These are phyloP conservation scores for Corynespora cassiicola DNA, from an alignment of 2,329 filamentous ascomycete species.

Conservation along the genomic window DNA sequence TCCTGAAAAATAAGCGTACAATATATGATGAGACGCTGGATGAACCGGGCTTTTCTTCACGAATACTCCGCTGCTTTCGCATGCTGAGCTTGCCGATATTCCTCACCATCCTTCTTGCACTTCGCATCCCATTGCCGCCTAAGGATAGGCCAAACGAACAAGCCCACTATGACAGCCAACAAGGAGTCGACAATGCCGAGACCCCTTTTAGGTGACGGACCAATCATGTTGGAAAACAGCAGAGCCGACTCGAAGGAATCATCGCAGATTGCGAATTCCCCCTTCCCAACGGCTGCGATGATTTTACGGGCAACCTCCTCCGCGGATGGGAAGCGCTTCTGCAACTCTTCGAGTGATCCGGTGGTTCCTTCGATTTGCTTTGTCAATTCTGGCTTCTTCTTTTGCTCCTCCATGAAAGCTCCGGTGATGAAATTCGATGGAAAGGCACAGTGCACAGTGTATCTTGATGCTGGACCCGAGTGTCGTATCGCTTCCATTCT, in stretches of 20 bases:
- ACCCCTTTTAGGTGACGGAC: slow-evolving; percentile 29
- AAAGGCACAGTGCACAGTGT: slow-evolving; percentile 32
- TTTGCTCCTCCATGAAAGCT: slow-evolving; percentile 31
- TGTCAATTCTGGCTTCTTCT: slow-evolving; percentile 29
- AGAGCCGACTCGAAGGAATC: slow-evolving; percentile 18
- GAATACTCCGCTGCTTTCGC: too few relatives aligned
- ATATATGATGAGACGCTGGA: too few relatives aligned
- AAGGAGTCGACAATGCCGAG: slow-evolving; percentile 9
- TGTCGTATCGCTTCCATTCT: slow-evolving; percentile 30
- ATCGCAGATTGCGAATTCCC: slow-evolving; percentile 31
- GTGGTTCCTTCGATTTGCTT: slow-evolving; percentile 32
- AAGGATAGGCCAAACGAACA: slow-evolving; percentile 9
- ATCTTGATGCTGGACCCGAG: slow-evolving; percentile 18
- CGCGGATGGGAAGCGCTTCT: slow-evolving; percentile 22
- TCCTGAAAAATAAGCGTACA: too few relatives aligned
- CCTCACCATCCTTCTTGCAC: too few relatives aligned
- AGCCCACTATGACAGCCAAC: slow-evolving; percentile 5
- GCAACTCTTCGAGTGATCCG: slow-evolving; percentile 15
- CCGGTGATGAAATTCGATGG: slow-evolving; percentile 28
- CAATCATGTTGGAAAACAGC: slow-evolving; percentile 28
- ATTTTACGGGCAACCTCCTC: slow-evolving; percentile 25
- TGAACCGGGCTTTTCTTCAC: too few relatives aligned
- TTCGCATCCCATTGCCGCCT: too few relatives aligned
- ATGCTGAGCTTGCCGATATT: too few relatives aligned
- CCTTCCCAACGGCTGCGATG: slow-evolving; percentile 21